A percentile compares a stretch with the other conserved stretches of the same genome.
phyloP scores from a whole-genome alignment of 116 monocot genomes.

The Papilionanthe hybrid region DNA sequence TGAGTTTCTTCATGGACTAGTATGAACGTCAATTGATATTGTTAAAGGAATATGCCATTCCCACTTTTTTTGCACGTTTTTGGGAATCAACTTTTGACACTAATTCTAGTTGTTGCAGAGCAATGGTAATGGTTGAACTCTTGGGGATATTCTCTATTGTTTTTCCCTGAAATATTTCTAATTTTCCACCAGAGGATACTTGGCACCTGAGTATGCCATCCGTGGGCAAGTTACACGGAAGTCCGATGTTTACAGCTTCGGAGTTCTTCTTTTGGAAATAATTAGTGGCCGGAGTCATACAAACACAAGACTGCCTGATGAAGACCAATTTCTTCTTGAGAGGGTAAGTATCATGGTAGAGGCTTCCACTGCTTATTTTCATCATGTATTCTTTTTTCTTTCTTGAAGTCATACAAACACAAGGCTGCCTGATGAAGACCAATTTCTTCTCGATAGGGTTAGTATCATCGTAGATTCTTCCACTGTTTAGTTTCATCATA shows the following conservation, averaged over 20 bases:
- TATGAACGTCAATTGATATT: not conserved
- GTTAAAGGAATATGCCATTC: not conserved
- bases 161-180: constrained; percentile 5
- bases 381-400: not conserved
- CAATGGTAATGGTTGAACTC: not conserved
- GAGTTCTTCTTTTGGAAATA: constrained; percentile 74
- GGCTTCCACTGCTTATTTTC: not conserved
- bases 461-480: no score
- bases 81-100: not conserved
- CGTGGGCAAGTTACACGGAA: constrained; percentile 71
- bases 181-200: constrained; percentile 47
- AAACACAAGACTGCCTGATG: constrained; percentile 42
- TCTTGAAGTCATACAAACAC: constrained; percentile 39
- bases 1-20: not conserved
- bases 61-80: not conserved
- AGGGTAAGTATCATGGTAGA: constrained; percentile 27
- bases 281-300: constrained; percentile 65
- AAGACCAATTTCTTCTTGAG: constrained; percentile 60
- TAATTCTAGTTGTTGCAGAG: not conserved
- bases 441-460: no score
- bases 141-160: not conserved
- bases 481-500: no score
- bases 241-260: constrained; percentile 78
- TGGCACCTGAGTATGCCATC: constrained; percentile 78
- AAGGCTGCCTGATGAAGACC: not conserved